Evolutionary conservation across 2,329 filamentous ascomycete species (phyloP), one percentile per base, ranked within the genome.

Genomic region (Microdochium nivale): DNA sequence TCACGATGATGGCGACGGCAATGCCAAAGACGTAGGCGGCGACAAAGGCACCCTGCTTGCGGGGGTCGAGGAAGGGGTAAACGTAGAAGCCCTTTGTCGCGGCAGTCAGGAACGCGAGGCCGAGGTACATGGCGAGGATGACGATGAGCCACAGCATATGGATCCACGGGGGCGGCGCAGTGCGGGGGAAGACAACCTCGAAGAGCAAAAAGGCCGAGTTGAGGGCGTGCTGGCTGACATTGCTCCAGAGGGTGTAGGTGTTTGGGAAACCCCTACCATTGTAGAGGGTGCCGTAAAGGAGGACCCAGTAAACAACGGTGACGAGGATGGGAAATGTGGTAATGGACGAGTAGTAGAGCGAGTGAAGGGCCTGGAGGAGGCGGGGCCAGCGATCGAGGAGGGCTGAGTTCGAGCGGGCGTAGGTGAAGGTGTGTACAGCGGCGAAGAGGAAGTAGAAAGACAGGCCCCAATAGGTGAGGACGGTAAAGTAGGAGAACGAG

Each of bases 401-500:
- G 0, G 81, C 70, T 2, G 65, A 63, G 46, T 78, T 76, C 25
- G 69, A 70, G 43, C 70, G 67, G 13, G 79, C 77, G 70, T 92
- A 94, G 48, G 75, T 77, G 50, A 81, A 70, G 5, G 87, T 90
- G 71, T 95, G 88, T 19, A 81, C 55, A 19, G 85, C 75, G 1
- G 86, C 76, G 61, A 84, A 71, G 52, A 83, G 74, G 65, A 86
- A 85, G 74, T 95, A 95, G 70, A 91, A 92, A 24, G 80, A 83
- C 33, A 92, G 70, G 2, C 88, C 88, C 87, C 87, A 94, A 75
- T 86, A 94, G 10, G 86, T 88, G 53, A 94, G 73, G 61, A 84
- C 75, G 25, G 90, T 95, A 73, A 95, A 95, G 75, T 82, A 95
- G 60, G 84, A 88, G 72, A 95, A 94, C 47, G 77, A 78, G 47